A percentile compares a stretch with the other conserved stretches of the same genome.
Conservation (phyloP, 2,329 filamentous ascomycete genomes). For the Fusarium graminum region DNA sequence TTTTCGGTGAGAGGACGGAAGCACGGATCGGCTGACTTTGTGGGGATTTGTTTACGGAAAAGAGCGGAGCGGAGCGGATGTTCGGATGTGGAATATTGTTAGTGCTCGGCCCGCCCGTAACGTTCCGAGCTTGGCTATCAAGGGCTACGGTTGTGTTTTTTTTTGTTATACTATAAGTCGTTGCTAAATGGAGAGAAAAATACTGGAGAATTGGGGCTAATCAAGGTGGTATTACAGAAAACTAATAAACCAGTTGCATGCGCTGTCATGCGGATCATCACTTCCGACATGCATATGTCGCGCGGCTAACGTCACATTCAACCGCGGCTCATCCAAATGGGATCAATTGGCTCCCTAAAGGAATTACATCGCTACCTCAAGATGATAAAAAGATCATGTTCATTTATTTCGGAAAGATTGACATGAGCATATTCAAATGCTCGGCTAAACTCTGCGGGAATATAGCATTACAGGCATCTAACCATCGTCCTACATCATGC, state of each 20-base stretch:
- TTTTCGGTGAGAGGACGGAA: conserved; percentile 39
- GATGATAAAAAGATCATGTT: too few species aligned
- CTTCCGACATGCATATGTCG: background rate
- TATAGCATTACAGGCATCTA: too few species aligned
- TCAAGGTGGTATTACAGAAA: background rate
- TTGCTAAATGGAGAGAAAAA: background rate
- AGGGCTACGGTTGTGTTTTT: background rate
- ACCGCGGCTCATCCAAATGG: too few species aligned
- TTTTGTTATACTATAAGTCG: background rate
- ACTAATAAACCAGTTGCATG: background rate
- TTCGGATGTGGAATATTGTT: conserved; percentile 33
- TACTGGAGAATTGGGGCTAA: rapidly evolving
- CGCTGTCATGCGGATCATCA: background rate
- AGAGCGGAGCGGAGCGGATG: conserved; percentile 38
- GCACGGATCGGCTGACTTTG: conserved; percentile 22
- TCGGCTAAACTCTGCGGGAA: too few species aligned
- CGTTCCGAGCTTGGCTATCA: conserved; percentile 15
- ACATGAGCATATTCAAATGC: too few species aligned
- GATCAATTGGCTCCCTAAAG: too few species aligned
- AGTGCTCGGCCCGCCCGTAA: conserved; percentile 39
- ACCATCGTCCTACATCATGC: too few species aligned
- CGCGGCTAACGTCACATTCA: background rate
- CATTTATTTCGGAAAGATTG: too few species aligned
- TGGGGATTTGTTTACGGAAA: background rate
- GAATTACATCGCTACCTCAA: too few species aligned